These are phyloP conservation scores for Coprinopsis sp. DNA, from an alignment of 768 basidiomycete genomes.

Conservation along the genomic window DNA sequence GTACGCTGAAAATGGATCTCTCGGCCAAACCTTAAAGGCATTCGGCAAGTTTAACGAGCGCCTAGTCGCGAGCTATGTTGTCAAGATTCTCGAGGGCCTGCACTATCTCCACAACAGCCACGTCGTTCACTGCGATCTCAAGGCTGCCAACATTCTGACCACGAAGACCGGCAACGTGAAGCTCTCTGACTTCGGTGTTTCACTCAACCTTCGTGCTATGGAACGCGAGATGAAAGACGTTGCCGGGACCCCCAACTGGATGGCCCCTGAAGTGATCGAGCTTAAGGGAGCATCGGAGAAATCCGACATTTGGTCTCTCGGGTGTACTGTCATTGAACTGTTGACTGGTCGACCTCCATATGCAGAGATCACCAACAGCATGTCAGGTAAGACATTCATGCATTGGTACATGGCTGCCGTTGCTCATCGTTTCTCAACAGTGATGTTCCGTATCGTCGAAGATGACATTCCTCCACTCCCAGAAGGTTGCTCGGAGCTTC, in stretches of 20 bases:
- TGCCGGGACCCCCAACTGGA: slow-evolving; percentile 97
- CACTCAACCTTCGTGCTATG: slow-evolving; percentile 90
- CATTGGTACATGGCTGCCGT: slow-evolving; percentile 7
- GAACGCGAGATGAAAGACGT: slow-evolving; percentile 80
- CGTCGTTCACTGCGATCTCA: slow-evolving; percentile 97
- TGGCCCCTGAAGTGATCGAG: slow-evolving; percentile 98
- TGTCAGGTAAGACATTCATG: slow-evolving; percentile 64
- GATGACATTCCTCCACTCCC: slow-evolving; percentile 87
- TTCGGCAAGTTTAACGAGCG: slow-evolving; percentile 93
- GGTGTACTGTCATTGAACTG: slow-evolving; percentile 91
- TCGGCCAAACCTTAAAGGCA: slow-evolving; percentile 87
- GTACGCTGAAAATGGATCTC: slow-evolving; percentile 94
- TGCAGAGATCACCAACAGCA: slow-evolving; percentile 80
- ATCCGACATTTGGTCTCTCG: slow-evolving; percentile 94
- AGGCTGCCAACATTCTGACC: slow-evolving; percentile 97
- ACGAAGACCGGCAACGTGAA: slow-evolving; percentile 98
- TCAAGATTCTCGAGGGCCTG: slow-evolving; percentile 94
- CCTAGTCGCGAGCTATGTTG: slow-evolving; percentile 88
- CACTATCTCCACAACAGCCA: slow-evolving; percentile 87
- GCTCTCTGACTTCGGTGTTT: slow-evolving; percentile 96
- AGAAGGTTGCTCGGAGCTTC: slow-evolving; percentile 65
- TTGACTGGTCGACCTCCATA: slow-evolving; percentile 92
- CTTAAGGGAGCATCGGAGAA: slow-evolving; percentile 91
- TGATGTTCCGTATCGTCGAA: slow-evolving; percentile 98
- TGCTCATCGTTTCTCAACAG: slow-evolving; percentile 35